Evolutionary conservation across 768 basidiomycete species (phyloP).

Genomic region (Lactifluus hygrophoroides): DNA sequence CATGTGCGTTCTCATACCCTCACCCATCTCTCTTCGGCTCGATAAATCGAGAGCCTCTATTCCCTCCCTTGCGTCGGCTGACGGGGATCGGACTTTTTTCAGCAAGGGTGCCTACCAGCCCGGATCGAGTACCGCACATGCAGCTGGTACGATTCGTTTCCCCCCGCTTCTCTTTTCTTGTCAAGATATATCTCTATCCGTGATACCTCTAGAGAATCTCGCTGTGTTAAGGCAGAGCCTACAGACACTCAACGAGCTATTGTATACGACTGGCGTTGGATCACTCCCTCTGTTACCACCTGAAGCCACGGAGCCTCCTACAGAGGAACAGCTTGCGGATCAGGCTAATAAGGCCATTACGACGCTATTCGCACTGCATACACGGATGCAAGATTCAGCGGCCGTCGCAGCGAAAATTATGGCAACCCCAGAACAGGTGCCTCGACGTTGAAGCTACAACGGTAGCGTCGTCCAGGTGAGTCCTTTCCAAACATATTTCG

Average conservation of each 20-base stretch:
- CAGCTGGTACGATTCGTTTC: conserved; percentile 3
- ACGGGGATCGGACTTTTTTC: background rate
- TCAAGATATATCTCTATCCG: background rate
- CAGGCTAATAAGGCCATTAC: conserved; percentile 17
- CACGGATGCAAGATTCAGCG: conserved; percentile 14
- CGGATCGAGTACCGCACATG: conserved; percentile 10
- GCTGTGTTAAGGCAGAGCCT: conserved; percentile 11
- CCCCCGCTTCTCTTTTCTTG: background rate
- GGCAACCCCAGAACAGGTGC: conserved; percentile 6
- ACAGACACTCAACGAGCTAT: conserved; percentile 2
- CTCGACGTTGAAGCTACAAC: conserved; percentile 1
- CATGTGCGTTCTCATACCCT: conserved; percentile 15
- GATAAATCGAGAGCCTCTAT: background rate
- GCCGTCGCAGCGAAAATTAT: conserved; percentile 17
- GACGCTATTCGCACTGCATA: conserved; percentile 5
- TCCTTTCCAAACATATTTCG: background rate
- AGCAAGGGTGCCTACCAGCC: conserved; percentile 18
- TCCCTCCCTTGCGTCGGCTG: background rate
- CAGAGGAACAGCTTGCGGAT: conserved; percentile 16
- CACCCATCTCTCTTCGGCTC: background rate
- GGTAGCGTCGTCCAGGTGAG: background rate
- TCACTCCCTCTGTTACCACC: conserved; percentile 17
- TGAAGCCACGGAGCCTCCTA: conserved; percentile 3
- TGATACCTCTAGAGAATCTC: conserved; percentile 4
- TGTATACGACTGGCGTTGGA: conserved; percentile 14